Conservation (phyloP, 106 monocot genomes). For the Dendrobium officinale region DNA sequence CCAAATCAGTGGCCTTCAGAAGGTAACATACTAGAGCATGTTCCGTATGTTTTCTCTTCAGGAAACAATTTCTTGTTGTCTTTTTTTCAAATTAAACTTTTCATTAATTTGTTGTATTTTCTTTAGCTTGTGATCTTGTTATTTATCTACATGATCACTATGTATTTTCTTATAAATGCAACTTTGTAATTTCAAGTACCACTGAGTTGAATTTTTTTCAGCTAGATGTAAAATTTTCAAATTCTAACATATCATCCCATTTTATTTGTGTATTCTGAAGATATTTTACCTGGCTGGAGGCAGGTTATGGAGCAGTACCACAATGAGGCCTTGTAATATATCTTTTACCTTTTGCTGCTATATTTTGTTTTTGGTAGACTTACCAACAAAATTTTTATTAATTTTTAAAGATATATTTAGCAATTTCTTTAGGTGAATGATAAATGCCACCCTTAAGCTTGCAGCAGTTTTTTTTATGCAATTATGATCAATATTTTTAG, state of each 20-base stretch:
- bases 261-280: slow-evolving; percentile 25
- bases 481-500: neutral
- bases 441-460: neutral
- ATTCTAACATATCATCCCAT: neutral
- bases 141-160: neutral
- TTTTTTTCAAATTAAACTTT: neutral
- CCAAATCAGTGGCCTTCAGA: slow-evolving; percentile 86
- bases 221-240: neutral
- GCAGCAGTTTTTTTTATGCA: neutral
- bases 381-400: neutral
- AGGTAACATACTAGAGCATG: slow-evolving; percentile 19
- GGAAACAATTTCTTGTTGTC: neutral
- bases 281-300: slow-evolving; percentile 81
- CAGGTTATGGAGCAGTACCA: slow-evolving; percentile 86
- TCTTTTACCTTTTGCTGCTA: neutral
- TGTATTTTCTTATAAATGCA: neutral
- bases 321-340: slow-evolving; percentile 70
- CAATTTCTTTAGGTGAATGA: neutral
- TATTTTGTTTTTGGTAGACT: neutral
- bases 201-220: neutral
- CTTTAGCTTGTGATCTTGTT: neutral
- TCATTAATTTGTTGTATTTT: neutral
- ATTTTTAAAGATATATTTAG: neutral
- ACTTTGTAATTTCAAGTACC: neutral
- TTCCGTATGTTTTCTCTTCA: neutral